Base-by-base conservation (phyloP, 2,329 filamentous ascomycete genomes). In the Pyrenophora graminea region DNA sequence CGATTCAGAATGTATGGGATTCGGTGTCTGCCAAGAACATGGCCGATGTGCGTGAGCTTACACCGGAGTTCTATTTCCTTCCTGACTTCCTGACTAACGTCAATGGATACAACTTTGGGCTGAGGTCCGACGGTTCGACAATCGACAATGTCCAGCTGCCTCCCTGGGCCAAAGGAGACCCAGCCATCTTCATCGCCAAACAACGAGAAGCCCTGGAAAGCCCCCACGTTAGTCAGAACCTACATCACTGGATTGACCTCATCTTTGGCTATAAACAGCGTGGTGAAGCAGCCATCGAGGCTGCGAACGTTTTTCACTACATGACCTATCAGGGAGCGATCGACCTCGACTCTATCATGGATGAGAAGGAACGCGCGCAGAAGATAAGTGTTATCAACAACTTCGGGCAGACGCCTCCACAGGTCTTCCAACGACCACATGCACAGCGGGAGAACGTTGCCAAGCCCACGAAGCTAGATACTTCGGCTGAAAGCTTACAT, bases 321-420 rank as follows among this genome's bases (percentile, higher is more conserved):
- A 81, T 97, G 17, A 97, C 93, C 0, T 99, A 99, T 68, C 89
- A 92, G 55, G 95, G 94, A 6, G 91, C 93, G 2, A 95, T 90
- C 58, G 90, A 99, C 70, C 78, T 99, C 4, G 94, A 99, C 71
- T 87, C 86, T 45, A 97, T 99, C 53, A 85, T 87, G 6, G 93
- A 97, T 68, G 88, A 90, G 0, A 85, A 93, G 48, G 92, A 97
- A 72, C 83, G 91, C 37, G 80, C 91, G 6, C 90, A 93, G 4
- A 93, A 91, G 0, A 97, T 96, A 46, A 91, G 91, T 30, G 96
- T 97, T 61, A 97, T 99, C 63, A 93, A 99, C 74, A 97, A 97
- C 64, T 99, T 99, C 72, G 94, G 94, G 0, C 94, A 99, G 72
- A 99, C 95, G 1, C 94, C 95, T 1, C 89, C 95, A 63, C 95